phyloP scores from a whole-genome alignment of 805 yeast genomes.

The Isabelozyma pseudorhagii region DNA sequence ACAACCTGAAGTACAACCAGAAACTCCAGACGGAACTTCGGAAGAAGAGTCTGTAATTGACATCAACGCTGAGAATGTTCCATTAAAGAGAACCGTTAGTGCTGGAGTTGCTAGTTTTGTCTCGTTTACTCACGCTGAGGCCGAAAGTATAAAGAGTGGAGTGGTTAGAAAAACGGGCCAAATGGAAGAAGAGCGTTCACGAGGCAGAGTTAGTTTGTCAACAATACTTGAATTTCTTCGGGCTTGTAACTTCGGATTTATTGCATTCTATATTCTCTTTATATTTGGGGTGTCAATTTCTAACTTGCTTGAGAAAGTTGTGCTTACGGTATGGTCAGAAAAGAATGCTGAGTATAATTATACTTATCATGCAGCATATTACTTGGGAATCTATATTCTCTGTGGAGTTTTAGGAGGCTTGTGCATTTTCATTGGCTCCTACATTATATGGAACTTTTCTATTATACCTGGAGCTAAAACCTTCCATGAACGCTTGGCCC shows the following conservation, averaged over 20 bases:
- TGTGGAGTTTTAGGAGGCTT: slow-evolving; percentile 18
- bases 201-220: slow-evolving; percentile 27
- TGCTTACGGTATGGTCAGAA: slow-evolving; percentile 26
- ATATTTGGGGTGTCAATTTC: neutral
- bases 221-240: slow-evolving; percentile 26
- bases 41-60: slow-evolving; percentile 7
- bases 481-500: slow-evolving; percentile 23
- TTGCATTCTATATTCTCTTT: slow-evolving; percentile 9
- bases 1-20: slow-evolving; percentile 7
- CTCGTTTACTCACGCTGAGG: slow-evolving; percentile 32
- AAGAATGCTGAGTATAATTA: slow-evolving; percentile 14
- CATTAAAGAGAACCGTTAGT: slow-evolving; percentile 5
- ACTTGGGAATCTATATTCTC: slow-evolving; percentile 13
- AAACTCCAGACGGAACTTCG: slow-evolving; percentile 16
- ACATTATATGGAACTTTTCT: slow-evolving; percentile 21
- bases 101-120: slow-evolving; percentile 26
- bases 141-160: slow-evolving; percentile 11
- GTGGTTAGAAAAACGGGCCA: slow-evolving; percentile 17
- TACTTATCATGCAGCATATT: slow-evolving; percentile 13
- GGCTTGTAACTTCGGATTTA: slow-evolving; percentile 27
- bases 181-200: slow-evolving; percentile 11
- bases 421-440: slow-evolving; percentile 16
- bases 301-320: slow-evolving; percentile 13
- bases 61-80: slow-evolving; percentile 5
- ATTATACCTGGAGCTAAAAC: slow-evolving; percentile 17